Percentiles rank a stretch among this genome's conserved stretches.
Conservation (phyloP, 257 asterid genomes). For the Sherardia arvensis region DNA sequence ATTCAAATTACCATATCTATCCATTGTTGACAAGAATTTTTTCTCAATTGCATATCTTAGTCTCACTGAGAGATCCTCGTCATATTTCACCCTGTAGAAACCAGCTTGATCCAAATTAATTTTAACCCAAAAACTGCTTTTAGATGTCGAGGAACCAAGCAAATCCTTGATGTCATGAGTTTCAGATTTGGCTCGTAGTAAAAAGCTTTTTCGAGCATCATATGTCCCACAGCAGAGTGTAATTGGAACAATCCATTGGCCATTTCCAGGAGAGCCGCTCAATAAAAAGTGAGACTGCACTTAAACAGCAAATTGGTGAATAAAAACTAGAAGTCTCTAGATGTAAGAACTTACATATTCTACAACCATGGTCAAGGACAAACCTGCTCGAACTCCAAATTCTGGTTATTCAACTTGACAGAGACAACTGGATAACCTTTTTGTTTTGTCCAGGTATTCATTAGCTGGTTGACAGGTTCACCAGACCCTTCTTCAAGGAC, state of each 20-base stretch:
- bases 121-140: conserved; percentile 52
- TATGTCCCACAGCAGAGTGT: conserved; percentile 69
- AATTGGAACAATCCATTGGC: conserved; percentile 89
- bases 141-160: conserved; percentile 33
- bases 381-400: conserved; percentile 85
- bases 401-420: conserved; percentile 54
- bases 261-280: conserved; percentile 70
- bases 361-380: conserved; percentile 4
- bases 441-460: conserved; percentile 93
- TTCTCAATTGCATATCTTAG: conserved; percentile 76
- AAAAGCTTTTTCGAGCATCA: conserved; percentile 53
- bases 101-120: conserved; percentile 77
- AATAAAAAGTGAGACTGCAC: conserved; percentile 71
- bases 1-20: conserved; percentile 51
- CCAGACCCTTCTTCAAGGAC: conserved; percentile 86
- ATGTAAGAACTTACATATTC: not conserved
- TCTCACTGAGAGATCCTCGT: conserved; percentile 65
- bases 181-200: conserved; percentile 60
- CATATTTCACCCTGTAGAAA: conserved; percentile 84
- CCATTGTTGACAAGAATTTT: conserved; percentile 57
- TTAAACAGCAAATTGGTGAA: conserved; percentile 11
- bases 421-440: conserved; percentile 86
- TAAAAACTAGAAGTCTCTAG: not conserved
- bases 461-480: conserved; percentile 81
- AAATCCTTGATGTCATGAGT: conserved; percentile 50